Evolutionary conservation across 495 filamentous ascomycete species (phyloP).

Genomic region (Apodospora peruviana): DNA sequence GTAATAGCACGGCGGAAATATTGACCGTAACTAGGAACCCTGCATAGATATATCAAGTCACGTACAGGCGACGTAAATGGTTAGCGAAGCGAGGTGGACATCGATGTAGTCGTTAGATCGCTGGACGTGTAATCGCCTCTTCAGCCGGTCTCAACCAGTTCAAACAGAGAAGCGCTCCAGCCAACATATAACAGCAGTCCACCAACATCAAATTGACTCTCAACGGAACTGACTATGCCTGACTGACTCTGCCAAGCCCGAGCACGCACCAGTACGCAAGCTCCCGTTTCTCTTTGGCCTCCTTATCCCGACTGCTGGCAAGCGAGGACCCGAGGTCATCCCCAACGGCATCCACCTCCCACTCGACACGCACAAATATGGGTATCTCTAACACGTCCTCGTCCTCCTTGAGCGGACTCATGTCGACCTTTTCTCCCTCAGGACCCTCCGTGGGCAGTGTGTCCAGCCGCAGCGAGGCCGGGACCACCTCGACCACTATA

Average conservation of each 20-base stretch:
- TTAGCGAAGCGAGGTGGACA: too few relatives aligned
- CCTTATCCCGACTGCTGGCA: constrained; percentile 35
- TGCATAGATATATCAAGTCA: too few relatives aligned
- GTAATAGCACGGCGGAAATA: too few relatives aligned
- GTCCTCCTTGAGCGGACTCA: constrained; percentile 52
- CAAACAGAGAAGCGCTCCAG: too few relatives aligned
- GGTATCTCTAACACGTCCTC: constrained; percentile 94
- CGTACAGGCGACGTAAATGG: too few relatives aligned
- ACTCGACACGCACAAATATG: constrained; percentile 86
- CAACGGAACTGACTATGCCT: constrained; percentile 8
- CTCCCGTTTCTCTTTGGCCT: constrained; percentile 56
- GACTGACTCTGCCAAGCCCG: constrained; percentile 71
- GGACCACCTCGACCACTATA: constrained; percentile 85
- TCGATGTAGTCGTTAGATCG: too few relatives aligned
- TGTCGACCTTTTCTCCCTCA: not conserved
- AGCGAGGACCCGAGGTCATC: constrained; percentile 49
- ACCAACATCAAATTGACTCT: not conserved
- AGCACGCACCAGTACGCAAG: constrained; percentile 94
- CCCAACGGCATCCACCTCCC: constrained; percentile 72
- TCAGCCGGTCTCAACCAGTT: too few relatives aligned
- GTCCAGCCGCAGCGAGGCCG: constrained; percentile 48
- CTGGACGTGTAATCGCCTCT: too few relatives aligned
- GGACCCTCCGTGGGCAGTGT: constrained; percentile 6
- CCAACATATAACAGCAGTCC: not conserved
- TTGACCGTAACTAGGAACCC: too few relatives aligned